Evolutionary conservation across 192 early-diverging fungal genomes (phyloP).

Genomic region (Obelidium mucronatum): DNA sequence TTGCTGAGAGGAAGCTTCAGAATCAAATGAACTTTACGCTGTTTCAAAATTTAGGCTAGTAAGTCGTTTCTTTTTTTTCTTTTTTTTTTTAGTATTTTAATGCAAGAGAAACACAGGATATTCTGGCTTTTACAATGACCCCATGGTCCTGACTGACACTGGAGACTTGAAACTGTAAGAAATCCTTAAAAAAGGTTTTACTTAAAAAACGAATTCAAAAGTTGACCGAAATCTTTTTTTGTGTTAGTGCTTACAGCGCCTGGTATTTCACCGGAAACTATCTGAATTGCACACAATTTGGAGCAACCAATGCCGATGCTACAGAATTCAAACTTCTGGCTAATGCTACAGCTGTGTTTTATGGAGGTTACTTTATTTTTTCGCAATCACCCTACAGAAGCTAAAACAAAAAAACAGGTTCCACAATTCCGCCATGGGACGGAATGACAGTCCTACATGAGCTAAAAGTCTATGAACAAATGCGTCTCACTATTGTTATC

Average conservation of each 20-base stretch:
- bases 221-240: no score
- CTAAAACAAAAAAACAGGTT: background rate
- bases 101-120: no score
- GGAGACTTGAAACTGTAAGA: constrained; percentile 1
- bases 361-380: constrained; percentile 17
- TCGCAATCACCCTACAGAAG: no score
- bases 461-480: no score
- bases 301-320: background rate
- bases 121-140: background rate
- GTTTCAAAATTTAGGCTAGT: constrained; percentile 4
- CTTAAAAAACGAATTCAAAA: no score
- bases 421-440: constrained; percentile 1
- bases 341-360: background rate
- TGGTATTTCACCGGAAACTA: background rate
- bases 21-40: constrained; percentile 1
- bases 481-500: no score
- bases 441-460: no score
- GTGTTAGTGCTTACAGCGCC: no score
- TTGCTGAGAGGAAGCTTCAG: background rate
- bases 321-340: background rate
- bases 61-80: background rate
- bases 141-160: background rate
- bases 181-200: background rate
- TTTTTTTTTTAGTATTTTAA: no score
- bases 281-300: background rate